Base-by-base conservation (phyloP, 305 asterid genomes). In the Plantago lanceolata region DNA sequence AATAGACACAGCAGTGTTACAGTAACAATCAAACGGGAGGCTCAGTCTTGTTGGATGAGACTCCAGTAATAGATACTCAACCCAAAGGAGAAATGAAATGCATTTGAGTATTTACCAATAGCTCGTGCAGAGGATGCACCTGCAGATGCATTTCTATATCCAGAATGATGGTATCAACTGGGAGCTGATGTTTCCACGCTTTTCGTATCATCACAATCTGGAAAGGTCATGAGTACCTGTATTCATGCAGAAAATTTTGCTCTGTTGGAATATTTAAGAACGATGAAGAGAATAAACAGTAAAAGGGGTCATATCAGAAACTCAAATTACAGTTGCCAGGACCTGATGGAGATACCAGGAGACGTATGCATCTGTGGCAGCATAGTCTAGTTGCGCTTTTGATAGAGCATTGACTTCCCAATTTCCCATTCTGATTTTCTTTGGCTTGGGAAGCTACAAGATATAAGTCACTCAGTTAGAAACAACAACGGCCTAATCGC, bases 301-400 rank as follows among this genome's bases (percentile, higher is more conserved):
- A 51, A 64, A 19, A 61, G 8, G 48, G 57, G 56, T 50, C n/a
- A n/a, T n/a, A n/a, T n/a, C n/a, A n/a, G n/a, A n/a, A n/a, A n/a
- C n/a, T n/a, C n/a, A n/a, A n/a, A 24, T 44, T 50, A n/a, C 33
- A 21, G 49, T 58, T 19, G 43, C 7, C 7, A 52, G 44, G 78
- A 92, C 98, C 96, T 92, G 87, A 85, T 81, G 78, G 9, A 92
- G 84, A 76, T 78, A 67, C 96, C 96, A 89, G 37, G 98, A 92
- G 64, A 79, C 71, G 12, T 87, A 92, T 59, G 98, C 98, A 79
- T 92, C 98, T 8, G 93, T 81, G 55, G 98, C 97, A 24, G 97
- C 98, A 76, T 92, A 92, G 13, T 75, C 68, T 62, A 89, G 71
- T 76, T 87, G 88, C 51, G 85, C 86, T 61, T 65, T 72, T 57